phyloP scores from a whole-genome alignment of 2,329 filamentous ascomycete species.

The Sporothrix pallida region DNA sequence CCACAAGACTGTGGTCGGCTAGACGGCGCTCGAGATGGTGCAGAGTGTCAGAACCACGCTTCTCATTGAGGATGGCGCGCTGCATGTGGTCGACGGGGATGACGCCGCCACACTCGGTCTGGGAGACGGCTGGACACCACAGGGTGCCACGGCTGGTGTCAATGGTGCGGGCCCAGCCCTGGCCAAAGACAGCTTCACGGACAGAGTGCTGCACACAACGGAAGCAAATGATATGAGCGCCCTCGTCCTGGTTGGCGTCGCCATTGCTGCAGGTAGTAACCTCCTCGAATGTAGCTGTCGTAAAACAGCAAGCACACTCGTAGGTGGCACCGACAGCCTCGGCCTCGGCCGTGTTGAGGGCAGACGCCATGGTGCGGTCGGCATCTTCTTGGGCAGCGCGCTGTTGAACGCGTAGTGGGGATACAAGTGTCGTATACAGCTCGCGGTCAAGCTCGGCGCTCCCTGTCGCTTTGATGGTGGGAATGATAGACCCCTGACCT shows the following conservation, averaged over 20 bases:
- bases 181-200: slow-evolving; percentile 88
- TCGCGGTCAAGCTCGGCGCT: slow-evolving; percentile 68
- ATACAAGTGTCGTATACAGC: slow-evolving; percentile 62
- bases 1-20: slow-evolving; percentile 74
- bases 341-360: slow-evolving; percentile 64
- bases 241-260: not conserved
- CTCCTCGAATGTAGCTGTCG: slow-evolving; percentile 72
- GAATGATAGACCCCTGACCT: slow-evolving; percentile 61
- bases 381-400: slow-evolving; percentile 53
- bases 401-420: slow-evolving; percentile 56
- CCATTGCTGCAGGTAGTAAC: slow-evolving; percentile 70
- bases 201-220: slow-evolving; percentile 81
- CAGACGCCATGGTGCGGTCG: slow-evolving; percentile 59
- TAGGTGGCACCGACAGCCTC: slow-evolving; percentile 61
- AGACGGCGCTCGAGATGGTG: slow-evolving; percentile 79
- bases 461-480: slow-evolving; percentile 69
- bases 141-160: slow-evolving; percentile 74
- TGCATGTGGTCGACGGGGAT: slow-evolving; percentile 72
- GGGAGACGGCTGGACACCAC: slow-evolving; percentile 76
- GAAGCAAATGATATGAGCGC: slow-evolving; percentile 76
- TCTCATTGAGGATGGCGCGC: slow-evolving; percentile 72
- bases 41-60: slow-evolving; percentile 73
- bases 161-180: slow-evolving; percentile 85
- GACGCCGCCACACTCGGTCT: slow-evolving; percentile 74
- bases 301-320: slow-evolving; percentile 82